Conservation (phyloP, 352 stramenopile species). For the Paralagenidium karlingii region DNA sequence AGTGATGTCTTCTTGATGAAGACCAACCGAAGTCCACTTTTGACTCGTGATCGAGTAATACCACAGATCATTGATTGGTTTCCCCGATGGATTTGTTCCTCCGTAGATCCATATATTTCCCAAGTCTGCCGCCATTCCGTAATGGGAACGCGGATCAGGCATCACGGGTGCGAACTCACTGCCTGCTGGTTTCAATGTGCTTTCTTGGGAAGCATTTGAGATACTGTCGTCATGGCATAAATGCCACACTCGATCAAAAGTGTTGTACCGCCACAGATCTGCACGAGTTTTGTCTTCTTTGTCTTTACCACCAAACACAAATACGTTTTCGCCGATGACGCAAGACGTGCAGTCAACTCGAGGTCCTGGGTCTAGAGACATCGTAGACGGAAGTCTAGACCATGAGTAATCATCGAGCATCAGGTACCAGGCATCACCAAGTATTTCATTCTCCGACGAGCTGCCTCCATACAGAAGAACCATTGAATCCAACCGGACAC, state of each 20-base stretch:
- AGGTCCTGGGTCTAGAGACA: slow-evolving; percentile 64
- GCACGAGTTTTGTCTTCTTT: slow-evolving; percentile 63
- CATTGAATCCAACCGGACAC: slow-evolving; percentile 57
- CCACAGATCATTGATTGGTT: slow-evolving; percentile 58
- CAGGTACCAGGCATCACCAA: slow-evolving; percentile 75
- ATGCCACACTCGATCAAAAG: slow-evolving; percentile 79
- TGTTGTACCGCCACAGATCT: slow-evolving; percentile 80
- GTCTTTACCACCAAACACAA: slow-evolving; percentile 70
- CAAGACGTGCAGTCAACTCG: slow-evolving; percentile 44
- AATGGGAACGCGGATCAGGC: slow-evolving; percentile 38
- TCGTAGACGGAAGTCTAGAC: slow-evolving; percentile 54
- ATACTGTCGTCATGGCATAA: slow-evolving; percentile 78
- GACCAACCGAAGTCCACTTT: slow-evolving; percentile 49
- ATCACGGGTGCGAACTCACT: slow-evolving; percentile 30
- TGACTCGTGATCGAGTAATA: slow-evolving; percentile 52
- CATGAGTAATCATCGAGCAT: slow-evolving; percentile 73
- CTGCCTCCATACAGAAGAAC: slow-evolving; percentile 78
- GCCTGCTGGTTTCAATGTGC: slow-evolving; percentile 2
- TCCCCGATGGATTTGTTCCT: slow-evolving; percentile 27
- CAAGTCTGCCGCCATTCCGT: slow-evolving; percentile 66
- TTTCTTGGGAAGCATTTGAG: slow-evolving; percentile 13
- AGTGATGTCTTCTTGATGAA: slow-evolving; percentile 23
- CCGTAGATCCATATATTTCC: slow-evolving; percentile 77
- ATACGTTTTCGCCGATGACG: slow-evolving; percentile 76
- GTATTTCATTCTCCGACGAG: slow-evolving; percentile 49